phyloP scores from a whole-genome alignment of 257 asterid genomes.

The Gentiana dahurica region DNA sequence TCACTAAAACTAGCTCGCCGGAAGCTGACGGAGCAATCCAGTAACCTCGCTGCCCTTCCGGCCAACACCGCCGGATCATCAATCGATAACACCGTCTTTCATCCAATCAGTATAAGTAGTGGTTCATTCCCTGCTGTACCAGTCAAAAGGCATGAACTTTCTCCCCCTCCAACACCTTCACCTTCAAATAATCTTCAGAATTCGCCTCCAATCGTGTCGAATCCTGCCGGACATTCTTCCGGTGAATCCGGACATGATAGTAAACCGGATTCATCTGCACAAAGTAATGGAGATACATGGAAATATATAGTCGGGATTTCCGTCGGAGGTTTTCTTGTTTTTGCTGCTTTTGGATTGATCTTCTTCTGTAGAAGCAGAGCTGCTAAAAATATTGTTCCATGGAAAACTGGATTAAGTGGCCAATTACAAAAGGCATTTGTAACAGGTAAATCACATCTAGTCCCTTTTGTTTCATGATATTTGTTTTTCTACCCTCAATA shows the following conservation, averaged over 20 bases:
- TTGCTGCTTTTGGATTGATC: conserved; percentile 22
- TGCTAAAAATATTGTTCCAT: conserved; percentile 56
- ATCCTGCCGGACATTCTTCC: conserved; percentile 9
- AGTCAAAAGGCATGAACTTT: conserved; percentile 12
- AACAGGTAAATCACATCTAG: conserved; percentile 35
- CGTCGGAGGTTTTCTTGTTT: conserved; percentile 25
- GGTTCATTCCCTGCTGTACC: conserved; percentile 80
- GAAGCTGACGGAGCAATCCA: conserved; percentile 37
- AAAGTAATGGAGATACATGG: conserved; percentile 23
- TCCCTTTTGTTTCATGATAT: no score
- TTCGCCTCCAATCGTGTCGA: conserved; percentile 12
- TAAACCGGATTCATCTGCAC: neutral
- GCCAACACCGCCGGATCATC: conserved; percentile 12
- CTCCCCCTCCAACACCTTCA: conserved; percentile 23
- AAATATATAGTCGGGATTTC: conserved; percentile 39
- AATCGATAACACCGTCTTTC: conserved; percentile 16
- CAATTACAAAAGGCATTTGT: conserved; percentile 90
- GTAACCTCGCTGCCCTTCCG: conserved; percentile 48
- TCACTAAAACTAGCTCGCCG: conserved; percentile 33
- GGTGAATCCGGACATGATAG: conserved; percentile 7
- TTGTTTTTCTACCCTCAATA: no score
- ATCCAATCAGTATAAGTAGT: conserved; percentile 65
- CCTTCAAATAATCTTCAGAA: conserved; percentile 11
- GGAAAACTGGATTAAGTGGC: conserved; percentile 93
- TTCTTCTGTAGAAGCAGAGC: conserved; percentile 48